phyloP scores from a whole-genome alignment of 371 early-diverging fungal genomes.

The Thermomucor indicae-seudaticae region DNA sequence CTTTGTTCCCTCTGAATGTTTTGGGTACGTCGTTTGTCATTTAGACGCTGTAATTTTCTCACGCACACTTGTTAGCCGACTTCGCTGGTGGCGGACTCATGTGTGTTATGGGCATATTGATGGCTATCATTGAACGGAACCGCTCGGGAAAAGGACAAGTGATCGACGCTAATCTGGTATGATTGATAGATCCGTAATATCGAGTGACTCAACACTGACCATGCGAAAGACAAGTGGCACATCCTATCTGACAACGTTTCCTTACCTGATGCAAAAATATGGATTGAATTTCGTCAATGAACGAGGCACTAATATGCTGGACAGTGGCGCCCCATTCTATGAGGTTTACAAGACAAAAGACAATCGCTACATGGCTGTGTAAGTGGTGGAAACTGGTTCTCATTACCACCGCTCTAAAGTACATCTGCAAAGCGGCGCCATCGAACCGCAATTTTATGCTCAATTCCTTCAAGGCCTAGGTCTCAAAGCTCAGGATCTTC shows the following conservation, averaged over 20 bases:
- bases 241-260: slow-evolving; percentile 49
- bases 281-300: slow-evolving; percentile 52
- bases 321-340: slow-evolving; percentile 73
- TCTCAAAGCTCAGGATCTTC: slow-evolving; percentile 35
- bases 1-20: slow-evolving; percentile 64
- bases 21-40: slow-evolving; percentile 27
- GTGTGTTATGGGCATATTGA: slow-evolving; percentile 65
- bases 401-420: neutral
- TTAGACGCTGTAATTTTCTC: slow-evolving; percentile 4
- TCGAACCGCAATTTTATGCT: slow-evolving; percentile 70
- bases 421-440: slow-evolving; percentile 47
- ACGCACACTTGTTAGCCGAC: slow-evolving; percentile 41
- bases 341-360: slow-evolving; percentile 71
- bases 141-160: slow-evolving; percentile 69
- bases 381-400: slow-evolving; percentile 11
- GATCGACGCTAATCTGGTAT: slow-evolving; percentile 68
- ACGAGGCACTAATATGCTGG: slow-evolving; percentile 62
- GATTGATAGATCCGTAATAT: slow-evolving; percentile 1
- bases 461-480: slow-evolving; percentile 51
- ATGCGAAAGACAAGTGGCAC: slow-evolving; percentile 44
- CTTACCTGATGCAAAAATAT: slow-evolving; percentile 57
- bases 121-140: slow-evolving; percentile 62
- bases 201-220: neutral
- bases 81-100: slow-evolving; percentile 77
- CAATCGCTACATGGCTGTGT: slow-evolving; percentile 65